Base-by-base conservation (phyloP, 2,329 filamentous ascomycete genomes). In the Neocucurbitaria cava region DNA sequence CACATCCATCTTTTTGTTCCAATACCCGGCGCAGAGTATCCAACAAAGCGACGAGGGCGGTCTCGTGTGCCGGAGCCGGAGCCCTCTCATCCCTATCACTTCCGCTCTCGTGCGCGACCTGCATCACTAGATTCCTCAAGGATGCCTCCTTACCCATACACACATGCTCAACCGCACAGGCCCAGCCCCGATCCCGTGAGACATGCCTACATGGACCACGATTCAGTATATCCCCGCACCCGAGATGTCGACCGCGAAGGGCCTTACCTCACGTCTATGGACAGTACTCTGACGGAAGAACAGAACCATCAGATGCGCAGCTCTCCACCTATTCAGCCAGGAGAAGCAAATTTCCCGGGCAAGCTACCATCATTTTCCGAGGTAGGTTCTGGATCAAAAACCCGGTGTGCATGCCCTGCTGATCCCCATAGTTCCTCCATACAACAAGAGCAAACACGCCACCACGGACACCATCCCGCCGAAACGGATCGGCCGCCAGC, bases 261-360 rank as follows among this genome's bases (percentile, higher is more conserved):
- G 20, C 38, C 18, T 21, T 10, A 21, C 36, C 38, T 21, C 23
- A 21, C 17, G 13, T 17, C 13, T 17, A 21, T 46, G 33, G 48
- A 30, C 46, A 54, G 10, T 30, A 41, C 28, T 59, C 60, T 63
- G 51, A 63, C 55, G 28, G 42, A 44, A 24, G 20, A n/a, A 42
- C 71, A 74, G 69, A 66, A 56, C 41, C 67, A 66, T 33, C 61
- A 68, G 46, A 58, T 65, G 36, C 66, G 71, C 31, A 64, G 66
- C 36, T 73, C 72, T n/a, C 72, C 72, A 7, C 72, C 72, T 5
- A 61, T 73, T 3, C 72, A 74, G 51, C 66, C 67, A 2, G 68
- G 68, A 31, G 72, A 74, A 57, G 68, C 69, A 26, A 60, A 49
- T 11, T 59, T 59, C 7, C 49, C 58, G 8, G 64, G 57, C 5